phyloP scores from a whole-genome alignment of 306 rosid species.

The Rosa persica region DNA sequence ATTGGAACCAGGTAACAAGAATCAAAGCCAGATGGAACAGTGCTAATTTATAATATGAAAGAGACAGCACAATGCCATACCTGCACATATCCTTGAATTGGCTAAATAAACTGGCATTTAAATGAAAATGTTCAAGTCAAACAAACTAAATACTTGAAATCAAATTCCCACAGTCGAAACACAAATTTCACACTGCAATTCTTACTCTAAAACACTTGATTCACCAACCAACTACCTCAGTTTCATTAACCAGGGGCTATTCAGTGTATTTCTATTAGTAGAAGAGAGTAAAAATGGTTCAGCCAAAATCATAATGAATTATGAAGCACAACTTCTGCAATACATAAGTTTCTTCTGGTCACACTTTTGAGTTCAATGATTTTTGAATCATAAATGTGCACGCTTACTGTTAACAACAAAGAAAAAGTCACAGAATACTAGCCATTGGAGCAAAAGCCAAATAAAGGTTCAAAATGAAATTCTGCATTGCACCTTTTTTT shows the following conservation, averaged over 20 bases:
- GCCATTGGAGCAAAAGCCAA: neutral
- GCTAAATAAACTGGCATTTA: neutral
- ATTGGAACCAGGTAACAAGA: neutral
- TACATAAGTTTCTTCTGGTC: neutral
- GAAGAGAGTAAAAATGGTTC: neutral
- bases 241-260: neutral
- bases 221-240: neutral
- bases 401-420: neutral
- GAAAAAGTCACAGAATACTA: neutral
- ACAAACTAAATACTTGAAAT: neutral
- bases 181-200: neutral
- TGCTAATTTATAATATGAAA: neutral
- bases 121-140: neutral
- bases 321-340: neutral
- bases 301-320: neutral
- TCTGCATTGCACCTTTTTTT: conserved; percentile 50
- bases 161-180: neutral
- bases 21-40: neutral
- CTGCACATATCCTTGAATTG: neutral
- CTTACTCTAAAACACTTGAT: neutral
- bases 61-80: neutral
- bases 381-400: neutral
- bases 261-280: neutral
- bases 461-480: neutral
- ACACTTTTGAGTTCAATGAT: neutral